Conservation (phyloP, 2,329 filamentous ascomycete genomes). For the Paraconiothyrium brasiliense region DNA sequence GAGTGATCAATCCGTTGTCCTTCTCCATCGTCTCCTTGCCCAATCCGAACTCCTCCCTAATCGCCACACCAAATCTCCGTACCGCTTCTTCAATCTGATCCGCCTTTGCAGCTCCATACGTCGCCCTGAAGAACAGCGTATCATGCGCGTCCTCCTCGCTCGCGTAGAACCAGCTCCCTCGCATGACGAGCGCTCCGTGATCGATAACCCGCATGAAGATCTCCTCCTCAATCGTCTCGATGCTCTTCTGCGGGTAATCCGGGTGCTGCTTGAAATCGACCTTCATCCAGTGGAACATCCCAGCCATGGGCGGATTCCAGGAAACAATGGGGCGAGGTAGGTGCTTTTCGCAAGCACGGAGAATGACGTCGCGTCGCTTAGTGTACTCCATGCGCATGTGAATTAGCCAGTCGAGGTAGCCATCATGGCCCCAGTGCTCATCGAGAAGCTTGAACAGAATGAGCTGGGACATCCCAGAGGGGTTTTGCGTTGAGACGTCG, state of each 20-base stretch:
- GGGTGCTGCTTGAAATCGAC: slow-evolving; percentile 75
- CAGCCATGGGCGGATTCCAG: slow-evolving; percentile 83
- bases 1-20: slow-evolving; percentile 3
- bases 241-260: slow-evolving; percentile 56
- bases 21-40: slow-evolving; percentile 25
- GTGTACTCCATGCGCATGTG: slow-evolving; percentile 85
- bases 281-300: slow-evolving; percentile 93
- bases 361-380: slow-evolving; percentile 75
- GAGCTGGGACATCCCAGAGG: slow-evolving; percentile 84
- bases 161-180: slow-evolving; percentile 91
- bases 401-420: slow-evolving; percentile 90
- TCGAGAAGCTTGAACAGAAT: slow-evolving; percentile 90
- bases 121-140: slow-evolving; percentile 87
- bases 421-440: slow-evolving; percentile 91
- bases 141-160: slow-evolving; percentile 67
- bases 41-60: slow-evolving; percentile 69
- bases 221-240: slow-evolving; percentile 79
- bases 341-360: slow-evolving; percentile 80
- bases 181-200: slow-evolving; percentile 80
- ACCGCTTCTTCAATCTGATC: slow-evolving; percentile 62
- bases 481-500: slow-evolving; percentile 85
- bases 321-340: slow-evolving; percentile 77
- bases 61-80: slow-evolving; percentile 74
- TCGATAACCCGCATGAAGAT: slow-evolving; percentile 83
- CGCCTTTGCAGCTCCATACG: slow-evolving; percentile 79